Conservation (phyloP, 1,284 basidiomycete genomes). For the Apiotrichum domesticum region DNA sequence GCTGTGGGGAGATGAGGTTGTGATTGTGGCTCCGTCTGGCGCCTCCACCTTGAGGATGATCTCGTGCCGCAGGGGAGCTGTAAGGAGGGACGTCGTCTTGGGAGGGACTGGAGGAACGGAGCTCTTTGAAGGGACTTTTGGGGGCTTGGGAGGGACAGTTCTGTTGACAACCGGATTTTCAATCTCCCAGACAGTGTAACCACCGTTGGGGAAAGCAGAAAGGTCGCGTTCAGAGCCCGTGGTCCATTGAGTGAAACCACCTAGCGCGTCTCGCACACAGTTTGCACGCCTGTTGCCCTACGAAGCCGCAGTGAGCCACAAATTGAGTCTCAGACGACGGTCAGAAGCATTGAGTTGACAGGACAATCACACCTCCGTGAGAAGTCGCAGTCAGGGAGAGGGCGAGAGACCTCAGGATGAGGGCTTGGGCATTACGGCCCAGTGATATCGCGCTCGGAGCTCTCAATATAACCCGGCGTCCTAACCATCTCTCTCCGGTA, state of each 20-base stretch:
- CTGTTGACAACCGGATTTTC: background rate
- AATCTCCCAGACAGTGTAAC: constrained; percentile 32
- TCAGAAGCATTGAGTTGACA: too few species aligned
- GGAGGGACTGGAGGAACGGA: background rate
- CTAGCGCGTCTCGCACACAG: background rate
- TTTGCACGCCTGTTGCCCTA: background rate
- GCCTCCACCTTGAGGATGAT: constrained; percentile 4
- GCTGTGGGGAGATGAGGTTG: too few species aligned
- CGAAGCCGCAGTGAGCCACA: background rate
- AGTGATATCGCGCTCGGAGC: too few species aligned
- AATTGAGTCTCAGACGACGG: too few species aligned
- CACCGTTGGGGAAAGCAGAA: constrained; percentile 32
- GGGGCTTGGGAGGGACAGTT: background rate
- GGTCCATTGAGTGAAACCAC: constrained; percentile 31
- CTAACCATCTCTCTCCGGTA: too few species aligned
- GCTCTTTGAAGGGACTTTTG: background rate
- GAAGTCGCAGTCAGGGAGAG: too few species aligned
- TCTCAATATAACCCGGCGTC: too few species aligned
- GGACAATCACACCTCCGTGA: too few species aligned
- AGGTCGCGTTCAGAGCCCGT: constrained; percentile 30
- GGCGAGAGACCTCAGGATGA: too few species aligned
- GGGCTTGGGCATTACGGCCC: too few species aligned
- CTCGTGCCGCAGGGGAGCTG: background rate
- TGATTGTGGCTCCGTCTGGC: too few species aligned
- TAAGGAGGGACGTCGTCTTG: background rate